These are phyloP conservation scores for Ganoderma leucocontextum DNA, from an alignment of 1,284 basidiomycete species.

Conservation along the genomic window DNA sequence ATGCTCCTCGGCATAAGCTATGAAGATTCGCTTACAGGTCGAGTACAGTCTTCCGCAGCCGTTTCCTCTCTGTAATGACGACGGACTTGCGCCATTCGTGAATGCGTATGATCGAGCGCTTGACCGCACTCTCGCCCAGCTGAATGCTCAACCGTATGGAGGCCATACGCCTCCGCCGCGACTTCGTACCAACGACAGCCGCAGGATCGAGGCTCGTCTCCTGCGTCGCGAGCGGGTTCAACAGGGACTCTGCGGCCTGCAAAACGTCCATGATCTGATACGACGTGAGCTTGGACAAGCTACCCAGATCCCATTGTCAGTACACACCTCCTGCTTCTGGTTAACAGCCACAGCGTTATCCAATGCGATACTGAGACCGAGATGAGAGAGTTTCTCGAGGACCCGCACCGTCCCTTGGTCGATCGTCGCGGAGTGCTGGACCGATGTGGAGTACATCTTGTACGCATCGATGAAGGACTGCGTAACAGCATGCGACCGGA, in stretches of 20 bases:
- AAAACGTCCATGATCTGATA: constrained; percentile 65
- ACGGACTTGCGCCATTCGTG: constrained; percentile 78
- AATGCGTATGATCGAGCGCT: constrained; percentile 67
- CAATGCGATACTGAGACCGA: constrained; percentile 70
- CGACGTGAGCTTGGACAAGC: constrained; percentile 10
- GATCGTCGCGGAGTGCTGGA: constrained; percentile 48
- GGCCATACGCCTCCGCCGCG: constrained; percentile 59
- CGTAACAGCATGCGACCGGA: constrained; percentile 73
- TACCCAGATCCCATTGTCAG: background rate
- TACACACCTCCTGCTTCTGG: constrained; percentile 73
- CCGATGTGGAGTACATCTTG: constrained; percentile 58
- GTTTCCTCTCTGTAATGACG: constrained; percentile 69
- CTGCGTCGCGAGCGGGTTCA: constrained; percentile 55
- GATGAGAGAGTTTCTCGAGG: constrained; percentile 71
- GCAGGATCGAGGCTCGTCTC: constrained; percentile 60
- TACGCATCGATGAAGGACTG: constrained; percentile 72
- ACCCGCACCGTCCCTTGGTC: constrained; percentile 59
- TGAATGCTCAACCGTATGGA: constrained; percentile 67
- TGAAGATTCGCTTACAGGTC: constrained; percentile 61
- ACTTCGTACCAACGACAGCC: constrained; percentile 56
- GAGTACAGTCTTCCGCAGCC: constrained; percentile 72
- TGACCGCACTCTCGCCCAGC: constrained; percentile 66
- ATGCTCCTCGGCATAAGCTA: too few species aligned
- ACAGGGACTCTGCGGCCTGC: constrained; percentile 58
- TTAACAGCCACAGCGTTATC: constrained; percentile 63